Evolutionary conservation across 495 filamentous ascomycete genomes (phyloP).

Genomic region (Lichenothelia convexa): DNA sequence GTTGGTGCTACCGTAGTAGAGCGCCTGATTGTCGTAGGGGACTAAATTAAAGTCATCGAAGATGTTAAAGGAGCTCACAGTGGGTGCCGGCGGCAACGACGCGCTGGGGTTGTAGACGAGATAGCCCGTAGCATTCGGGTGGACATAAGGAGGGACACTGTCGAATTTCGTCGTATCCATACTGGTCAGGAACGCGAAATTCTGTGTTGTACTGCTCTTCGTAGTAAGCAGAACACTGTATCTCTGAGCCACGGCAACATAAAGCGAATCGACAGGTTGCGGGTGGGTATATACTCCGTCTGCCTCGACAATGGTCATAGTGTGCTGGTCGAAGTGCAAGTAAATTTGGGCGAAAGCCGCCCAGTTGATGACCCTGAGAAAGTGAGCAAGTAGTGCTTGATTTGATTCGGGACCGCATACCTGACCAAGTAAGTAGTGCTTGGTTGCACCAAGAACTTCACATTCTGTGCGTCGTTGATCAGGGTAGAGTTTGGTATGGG

Average conservation of each 20-base stretch:
- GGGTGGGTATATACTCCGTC: constrained; percentile 10
- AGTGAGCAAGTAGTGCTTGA: no score
- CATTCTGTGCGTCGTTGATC: constrained; percentile 41
- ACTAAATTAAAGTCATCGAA: constrained; percentile 9
- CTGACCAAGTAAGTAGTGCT: constrained; percentile 15
- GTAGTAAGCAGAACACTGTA: constrained; percentile 20
- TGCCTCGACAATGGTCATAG: constrained; percentile 8
- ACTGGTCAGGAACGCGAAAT: constrained; percentile 6
- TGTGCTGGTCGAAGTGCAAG: constrained; percentile 8
- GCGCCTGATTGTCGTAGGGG: constrained; percentile 8
- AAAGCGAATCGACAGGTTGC: constrained; percentile 13
- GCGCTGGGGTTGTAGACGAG: constrained; percentile 4
- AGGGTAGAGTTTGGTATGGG: constrained; percentile 18
- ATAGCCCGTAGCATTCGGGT: constrained; percentile 7
- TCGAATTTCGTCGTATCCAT: constrained; percentile 11
- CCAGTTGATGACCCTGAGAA: neutral
- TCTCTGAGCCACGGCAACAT: constrained; percentile 19
- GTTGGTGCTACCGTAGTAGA: no score
- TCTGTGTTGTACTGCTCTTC: constrained; percentile 3
- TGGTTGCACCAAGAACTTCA: constrained; percentile 10
- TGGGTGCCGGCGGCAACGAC: neutral
- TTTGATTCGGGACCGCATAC: no score
- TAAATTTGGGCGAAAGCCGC: neutral
- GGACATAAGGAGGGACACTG: neutral
- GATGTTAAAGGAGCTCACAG: neutral